Percentiles rank a stretch among this genome's conserved stretches.
Evolutionary conservation across 371 early-diverging fungal species (phyloP).

Genomic region (Dinochytrium kinnereticum): DNA sequence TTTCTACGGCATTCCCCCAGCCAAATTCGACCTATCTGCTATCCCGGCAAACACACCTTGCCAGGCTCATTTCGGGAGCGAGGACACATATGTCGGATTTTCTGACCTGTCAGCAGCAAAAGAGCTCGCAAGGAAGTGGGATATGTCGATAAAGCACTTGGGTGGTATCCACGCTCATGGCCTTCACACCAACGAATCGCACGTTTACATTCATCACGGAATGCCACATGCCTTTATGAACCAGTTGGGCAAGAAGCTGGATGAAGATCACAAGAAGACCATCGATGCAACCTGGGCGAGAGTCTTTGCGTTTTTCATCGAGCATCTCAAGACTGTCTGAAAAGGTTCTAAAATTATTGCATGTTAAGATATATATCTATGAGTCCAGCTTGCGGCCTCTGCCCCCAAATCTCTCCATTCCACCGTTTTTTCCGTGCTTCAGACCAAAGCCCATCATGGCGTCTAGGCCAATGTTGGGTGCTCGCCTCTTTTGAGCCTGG

Average conservation of each 20-base stretch:
- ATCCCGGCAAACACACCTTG: conserved; percentile 54
- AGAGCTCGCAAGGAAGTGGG: conserved; percentile 27
- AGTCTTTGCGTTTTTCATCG: conserved; percentile 51
- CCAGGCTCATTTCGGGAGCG: conserved; percentile 61
- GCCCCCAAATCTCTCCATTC: conserved; percentile 25
- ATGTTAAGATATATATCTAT: too few species aligned
- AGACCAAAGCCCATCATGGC: conserved; percentile 30
- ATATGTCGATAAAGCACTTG: conserved; percentile 24
- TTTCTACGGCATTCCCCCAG: conserved; percentile 63
- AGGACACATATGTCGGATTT: conserved; percentile 54
- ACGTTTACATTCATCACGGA: conserved; percentile 50
- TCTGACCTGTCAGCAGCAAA: conserved; percentile 44
- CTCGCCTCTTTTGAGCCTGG: neutral
- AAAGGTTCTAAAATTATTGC: too few species aligned
- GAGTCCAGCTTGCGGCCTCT: conserved; percentile 16
- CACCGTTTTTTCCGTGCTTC: conserved; percentile 13
- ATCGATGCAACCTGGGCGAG: conserved; percentile 54
- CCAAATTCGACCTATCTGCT: conserved; percentile 48
- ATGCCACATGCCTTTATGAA: conserved; percentile 61
- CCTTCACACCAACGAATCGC: conserved; percentile 33
- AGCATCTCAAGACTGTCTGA: conserved; percentile 48
- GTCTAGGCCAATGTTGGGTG: conserved; percentile 25
- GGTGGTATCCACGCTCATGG: conserved; percentile 39
- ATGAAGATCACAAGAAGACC: conserved; percentile 46
- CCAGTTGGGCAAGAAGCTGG: neutral